Base-by-base conservation (phyloP, 1,284 basidiomycete species). In the Naganishia sp. region DNA sequence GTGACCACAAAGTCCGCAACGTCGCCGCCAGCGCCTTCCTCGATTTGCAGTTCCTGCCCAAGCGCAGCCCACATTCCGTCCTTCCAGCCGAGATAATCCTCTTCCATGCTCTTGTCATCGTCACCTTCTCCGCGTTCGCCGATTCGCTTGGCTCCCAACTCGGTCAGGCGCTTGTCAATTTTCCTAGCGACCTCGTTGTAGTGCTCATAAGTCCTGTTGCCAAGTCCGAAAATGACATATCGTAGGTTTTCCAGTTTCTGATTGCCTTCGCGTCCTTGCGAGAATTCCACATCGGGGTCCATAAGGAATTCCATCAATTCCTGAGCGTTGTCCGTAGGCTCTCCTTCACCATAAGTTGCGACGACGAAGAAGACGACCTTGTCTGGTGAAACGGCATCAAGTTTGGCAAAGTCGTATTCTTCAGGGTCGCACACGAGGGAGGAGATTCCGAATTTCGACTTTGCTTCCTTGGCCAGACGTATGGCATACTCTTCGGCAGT, bases 61-160 rank as follows among this genome's bases (percentile, higher is more conserved):
- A 99, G 92, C 6, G 87, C 86, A 52, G 90, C 88, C 88, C 94
- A 97, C 93, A 97, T 94, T 73, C 84, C 85, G 77, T 99, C 95
- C 81, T 99, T 99, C 95, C 95, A 99, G 71, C 92, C 93, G n/a
- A 99, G 85, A 78, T 98, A 99, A 81, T 99, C 95, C 82, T 99
- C 96, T 80, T 99, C 95, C 92, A 99, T 95, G 76, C 90, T 94
- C 84, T 96, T 96, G 81, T 99, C 95, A 77, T 99, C 95, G 76
- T 99, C 95, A 72, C 95, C 95, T 81, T 98, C 94, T 21, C 95
- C 96, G 49, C 89, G 85, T 77, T 90, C 88, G 60, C 94, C 94
- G 61, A 99, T 90, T 68, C 93, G 87, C 67, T 84, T 81, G 35
- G 87, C 96, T 41, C 94, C 94, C 82, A 95, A 88, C 72, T 87